Base-by-base conservation (phyloP, 2,329 filamentous ascomycete genomes). In the Apiospora koreana region DNA sequence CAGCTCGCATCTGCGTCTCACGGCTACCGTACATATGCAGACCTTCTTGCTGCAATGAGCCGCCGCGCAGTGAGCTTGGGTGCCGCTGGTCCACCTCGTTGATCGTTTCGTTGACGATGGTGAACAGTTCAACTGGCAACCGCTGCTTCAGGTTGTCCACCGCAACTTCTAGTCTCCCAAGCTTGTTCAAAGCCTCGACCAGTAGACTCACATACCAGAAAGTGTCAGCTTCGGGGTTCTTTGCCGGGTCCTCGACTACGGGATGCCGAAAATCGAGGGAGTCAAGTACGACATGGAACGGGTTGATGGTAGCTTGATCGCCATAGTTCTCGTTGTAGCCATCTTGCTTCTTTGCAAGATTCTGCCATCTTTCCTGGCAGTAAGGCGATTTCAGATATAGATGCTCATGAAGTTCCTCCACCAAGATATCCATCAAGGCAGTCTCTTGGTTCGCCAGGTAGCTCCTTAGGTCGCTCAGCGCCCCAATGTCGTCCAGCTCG, bases 331-430 rank as follows among this genome's bases (percentile, higher is more conserved):
- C 86, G 58, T 83, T 83, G 72, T 82, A 84, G 3, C 84, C 83
- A 65, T 88, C 86, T 73, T 93, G 91, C 46, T 87, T 88, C 75
- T 92, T 92, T 46, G 91, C 87, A 71, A 97, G 89, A 71, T 88
- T 89, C 81, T 97, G 97, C 96, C 96, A 99, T 74, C 96, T 88
- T 79, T 97, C 94, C 79, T 97, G 94, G 78, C 95, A 98, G 79
- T 99, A 99, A 0, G 95, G 96, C 3, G 95, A 98, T 80, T 98
- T 98, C 48, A 99, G 89, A 79, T 99, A 99, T 4, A 99, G 86
- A 81, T 99, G 96, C 79, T 97, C 96, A 79, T 99, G 96, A 43
- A 99, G 86, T 81, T 99, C 96, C 79, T 99, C 96, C n/a, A 98
- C 91, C 69, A 99, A 81, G 68, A 98, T 98, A 78, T 99, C 96